Conservation (phyloP, 2,329 filamentous ascomycete genomes). For the Aspergillus felis region DNA sequence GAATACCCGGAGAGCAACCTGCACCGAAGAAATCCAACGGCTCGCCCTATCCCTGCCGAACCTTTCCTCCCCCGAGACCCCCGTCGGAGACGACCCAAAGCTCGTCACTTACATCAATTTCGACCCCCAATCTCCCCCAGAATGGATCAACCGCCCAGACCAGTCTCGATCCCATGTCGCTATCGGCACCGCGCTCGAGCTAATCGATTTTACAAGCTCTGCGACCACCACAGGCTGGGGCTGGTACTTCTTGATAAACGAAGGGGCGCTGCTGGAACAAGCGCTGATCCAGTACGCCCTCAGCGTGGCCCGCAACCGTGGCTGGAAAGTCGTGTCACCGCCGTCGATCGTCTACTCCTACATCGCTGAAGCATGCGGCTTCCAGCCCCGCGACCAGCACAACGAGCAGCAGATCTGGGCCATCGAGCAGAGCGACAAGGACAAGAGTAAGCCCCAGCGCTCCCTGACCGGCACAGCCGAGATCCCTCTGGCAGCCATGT, state of each 20-base stretch:
- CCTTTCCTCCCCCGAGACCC: constrained; percentile 72
- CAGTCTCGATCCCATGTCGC: constrained; percentile 69
- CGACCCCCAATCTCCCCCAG: constrained; percentile 47
- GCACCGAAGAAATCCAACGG: constrained; percentile 61
- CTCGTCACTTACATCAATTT: constrained; percentile 78
- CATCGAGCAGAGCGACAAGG: constrained; percentile 63
- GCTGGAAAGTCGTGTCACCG: constrained; percentile 78
- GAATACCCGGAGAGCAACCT: constrained; percentile 28
- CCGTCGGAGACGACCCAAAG: constrained; percentile 61
- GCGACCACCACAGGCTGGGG: constrained; percentile 88
- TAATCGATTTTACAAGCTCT: constrained; percentile 85
- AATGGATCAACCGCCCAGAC: constrained; percentile 25
- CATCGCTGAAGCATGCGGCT: constrained; percentile 86
- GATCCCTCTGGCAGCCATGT: constrained; percentile 89
- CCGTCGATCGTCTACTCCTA: constrained; percentile 90
- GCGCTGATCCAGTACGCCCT: constrained; percentile 86
- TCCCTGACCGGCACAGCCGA: constrained; percentile 86
- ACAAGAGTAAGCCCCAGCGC: constrained; percentile 64
- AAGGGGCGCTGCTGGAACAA: constrained; percentile 90
- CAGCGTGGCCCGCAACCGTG: constrained; percentile 63
- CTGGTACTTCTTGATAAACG: constrained; percentile 94
- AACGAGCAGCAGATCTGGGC: constrained; percentile 90
- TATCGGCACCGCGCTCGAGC: constrained; percentile 77
- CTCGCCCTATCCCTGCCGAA: constrained; percentile 82
- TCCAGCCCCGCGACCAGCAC: constrained; percentile 85